Base-by-base conservation (phyloP, 73 alveolate species). In the Urostyla sp. region DNA sequence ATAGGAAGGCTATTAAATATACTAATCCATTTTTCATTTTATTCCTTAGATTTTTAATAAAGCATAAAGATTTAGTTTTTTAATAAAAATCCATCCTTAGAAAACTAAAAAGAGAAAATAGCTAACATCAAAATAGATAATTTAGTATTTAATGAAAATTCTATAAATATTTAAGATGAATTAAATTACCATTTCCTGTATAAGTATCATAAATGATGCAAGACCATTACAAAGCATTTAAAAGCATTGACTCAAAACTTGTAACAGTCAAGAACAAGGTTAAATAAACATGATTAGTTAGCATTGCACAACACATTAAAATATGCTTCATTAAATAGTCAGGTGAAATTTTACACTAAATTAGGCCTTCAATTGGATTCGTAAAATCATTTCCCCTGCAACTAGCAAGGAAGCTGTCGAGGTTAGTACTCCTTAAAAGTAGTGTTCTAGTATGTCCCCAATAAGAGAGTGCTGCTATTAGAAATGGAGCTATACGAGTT, bases 1-100 rank as follows among this genome's bases (percentile, higher is more conserved):
- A 69, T 49, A 6, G 83, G 83, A 44, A 69, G 69, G 10, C 69
- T 44, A 34, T 69, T 44, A 26, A 69, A 46, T 4, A 69, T 69
- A 21, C 60, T 23, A 56, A 69, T 69, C 83, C 83, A 69, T 49
- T 48, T 5, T 8, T 37, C 10, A 32, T 48, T 69, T 21, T 46
- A 27, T 4, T 49, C 20, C 58, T 69, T 69, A n/a, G 44, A 55
- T 15, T 69, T 69, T 1, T 20, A n/a, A 27, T 27, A 69, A 16
- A 6, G 44, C 40, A 21, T 23, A n/a, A 69, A 46, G 7, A 11
- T 2, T 1, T 23, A 8, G 6, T 48, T 54, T 49, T 69, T 69
- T 11, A 48, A 46, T 6, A 7, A 38, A 36, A 38, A 27, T 6
- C 57, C 83, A 49, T 69, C 83, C 5, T 3, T 2, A 1, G 83